Base-by-base conservation (phyloP, 108 stramenopile genomes). In the Cyclotella sp. region DNA sequence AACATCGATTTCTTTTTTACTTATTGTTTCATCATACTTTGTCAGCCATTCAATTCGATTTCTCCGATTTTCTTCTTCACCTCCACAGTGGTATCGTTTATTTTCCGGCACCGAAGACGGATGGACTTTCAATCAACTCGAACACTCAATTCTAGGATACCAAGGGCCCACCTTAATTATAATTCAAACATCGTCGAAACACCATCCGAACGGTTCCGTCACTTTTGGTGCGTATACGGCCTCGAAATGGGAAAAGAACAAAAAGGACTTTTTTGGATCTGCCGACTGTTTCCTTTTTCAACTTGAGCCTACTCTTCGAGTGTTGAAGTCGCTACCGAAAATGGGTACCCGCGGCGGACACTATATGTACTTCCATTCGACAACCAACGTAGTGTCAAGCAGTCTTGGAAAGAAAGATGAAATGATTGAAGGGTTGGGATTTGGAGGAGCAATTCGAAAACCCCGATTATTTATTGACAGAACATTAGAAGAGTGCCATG, bases 171-270 rank as follows among this genome's bases (percentile, higher is more conserved):
- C 52, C 9, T 46, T 78, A 18, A 45, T 70, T 44, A 16, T 81
- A 34, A 76, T 75, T 41, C 59, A 64, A 18, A 63, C 52, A 45
- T 62, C 64, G 9, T 47, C 47, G 16, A 63, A 40, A n/a, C 18
- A 75, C 22, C 68, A 59, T 27, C 69, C 16, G 22, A 53, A 64
- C 42, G 53, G 26, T 8, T 34, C 70, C 0, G 84, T 77, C 45
- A 84, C 88, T 12, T 84, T 92, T 42, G 89, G 89, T 11, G 89
- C 87, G 16, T 87, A 86, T 61, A 88, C 91, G 0, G 83, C 93
- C n/a, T 78, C 87, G 7, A 75, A 88, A 34, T 95, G 93, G 93
- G 91, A 91, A 55, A 90, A 91, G 84, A 87, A 87, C 62, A 89
- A 89, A 68, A 59, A 68, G 42, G 84, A 92, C 58, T 95, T 92